Evolutionary conservation across 352 stramenopile genomes (phyloP), one percentile per base, ranked within the genome.

Genomic region (Pythium utonaiense): DNA sequence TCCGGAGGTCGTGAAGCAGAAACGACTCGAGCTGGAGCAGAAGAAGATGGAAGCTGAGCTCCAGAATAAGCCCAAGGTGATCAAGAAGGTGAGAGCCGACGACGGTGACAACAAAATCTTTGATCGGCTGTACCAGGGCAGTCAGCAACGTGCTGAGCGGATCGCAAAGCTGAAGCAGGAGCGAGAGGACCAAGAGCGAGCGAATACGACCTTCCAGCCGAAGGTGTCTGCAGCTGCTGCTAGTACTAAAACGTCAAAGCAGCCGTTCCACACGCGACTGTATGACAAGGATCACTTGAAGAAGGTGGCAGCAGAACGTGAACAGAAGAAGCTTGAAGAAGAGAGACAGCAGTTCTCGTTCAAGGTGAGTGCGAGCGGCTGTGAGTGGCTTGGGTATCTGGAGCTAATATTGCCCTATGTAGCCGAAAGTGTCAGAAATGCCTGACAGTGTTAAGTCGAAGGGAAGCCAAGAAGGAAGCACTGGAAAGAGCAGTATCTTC

Each of bases 271-370:
- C 54, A 76, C 90, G 30, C 71, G 84, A 8, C 56, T 94, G 24
- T 94, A 85, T 57, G 87, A 77, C 66, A 94, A 92, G 28, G 84
- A 92, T 36, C 66, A 91, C 40, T 60, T 88, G 65, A 82, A 89
- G 27, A 83, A 80, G 28, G 58, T 90, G 24, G 70, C 73, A 31
- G 71, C 77, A 0, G 75, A 89, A 7, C 75, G 84, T 10, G 82
- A 94, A 60, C 82, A 89, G 53, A 82, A 81, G 44, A 85, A 84
- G 38, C 62, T 91, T 1, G 77, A 94, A 55, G 76, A 84, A 24
- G 84, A 91, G 51, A 75, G 82, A 21, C 69, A 78, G 45, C 27
- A 41, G 42, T 88, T 78, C 54, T 75, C 80, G 14, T 92, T 89
- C 67, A 94, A 94, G 80, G 80, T 90, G 69, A 54, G 69, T 51